These are phyloP conservation scores for Daldinia sp. DNA, from an alignment of 2,329 filamentous ascomycete genomes.

Conservation along the genomic window DNA sequence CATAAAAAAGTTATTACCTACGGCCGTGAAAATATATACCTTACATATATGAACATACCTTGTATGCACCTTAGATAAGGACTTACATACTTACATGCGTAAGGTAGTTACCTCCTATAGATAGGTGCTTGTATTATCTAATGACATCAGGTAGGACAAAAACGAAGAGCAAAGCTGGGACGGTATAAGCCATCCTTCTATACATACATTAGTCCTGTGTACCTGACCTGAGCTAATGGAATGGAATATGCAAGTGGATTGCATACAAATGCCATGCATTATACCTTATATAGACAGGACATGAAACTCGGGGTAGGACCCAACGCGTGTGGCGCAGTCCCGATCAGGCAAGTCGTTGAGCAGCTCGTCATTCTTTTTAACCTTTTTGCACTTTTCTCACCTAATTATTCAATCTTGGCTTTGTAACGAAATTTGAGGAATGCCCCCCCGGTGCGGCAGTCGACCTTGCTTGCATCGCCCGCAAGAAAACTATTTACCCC, in stretches of 20 bases:
- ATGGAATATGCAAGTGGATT: background rate
- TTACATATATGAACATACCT: no score
- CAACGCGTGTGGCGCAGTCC: conserved; percentile 20
- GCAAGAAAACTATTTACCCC: background rate
- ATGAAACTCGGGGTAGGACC: conserved; percentile 5
- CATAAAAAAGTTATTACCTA: no score
- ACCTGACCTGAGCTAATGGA: no score
- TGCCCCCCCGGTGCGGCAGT: background rate
- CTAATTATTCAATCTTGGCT: background rate
- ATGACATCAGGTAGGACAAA: no score
- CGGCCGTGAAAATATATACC: background rate
- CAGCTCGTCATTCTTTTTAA: background rate
- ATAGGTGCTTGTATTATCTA: no score
- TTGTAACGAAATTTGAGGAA: background rate
- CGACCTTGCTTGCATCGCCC: background rate
- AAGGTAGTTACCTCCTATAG: background rate
- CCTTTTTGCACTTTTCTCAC: background rate
- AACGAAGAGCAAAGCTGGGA: background rate
- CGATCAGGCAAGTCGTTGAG: conserved; percentile 6
- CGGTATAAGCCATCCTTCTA: conserved; percentile 4
- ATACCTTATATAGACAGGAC: background rate
- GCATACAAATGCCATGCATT: background rate
- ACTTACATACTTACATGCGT: background rate
- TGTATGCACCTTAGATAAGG: background rate
- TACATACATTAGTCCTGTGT: background rate